These are phyloP conservation scores for Trichoderma polysporum DNA, from an alignment of 2,329 filamentous ascomycete genomes.

Conservation along the genomic window DNA sequence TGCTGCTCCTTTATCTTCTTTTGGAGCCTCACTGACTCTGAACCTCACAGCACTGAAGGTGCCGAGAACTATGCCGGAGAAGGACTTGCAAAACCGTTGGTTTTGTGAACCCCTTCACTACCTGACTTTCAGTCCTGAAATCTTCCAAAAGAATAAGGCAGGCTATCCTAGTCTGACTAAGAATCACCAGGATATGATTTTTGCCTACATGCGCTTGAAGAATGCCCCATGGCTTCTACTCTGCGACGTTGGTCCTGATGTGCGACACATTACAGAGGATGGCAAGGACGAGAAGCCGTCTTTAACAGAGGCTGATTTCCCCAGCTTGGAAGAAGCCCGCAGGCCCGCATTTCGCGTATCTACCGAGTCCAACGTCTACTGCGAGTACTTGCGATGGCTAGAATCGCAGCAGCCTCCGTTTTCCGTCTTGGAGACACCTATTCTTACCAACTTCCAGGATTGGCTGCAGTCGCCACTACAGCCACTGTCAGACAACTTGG, in stretches of 20 bases:
- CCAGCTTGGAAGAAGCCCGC: conserved; percentile 68
- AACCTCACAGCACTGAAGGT: conserved; percentile 51
- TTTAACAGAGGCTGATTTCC: conserved; percentile 57
- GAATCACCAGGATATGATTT: conserved; percentile 60
- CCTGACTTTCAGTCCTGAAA: conserved; percentile 52
- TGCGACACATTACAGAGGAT: conserved; percentile 32
- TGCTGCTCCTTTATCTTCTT: background rate
- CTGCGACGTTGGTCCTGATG: conserved; percentile 57
- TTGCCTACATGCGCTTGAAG: conserved; percentile 64
- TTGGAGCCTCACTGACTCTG: background rate
- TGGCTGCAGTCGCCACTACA: conserved; percentile 95
- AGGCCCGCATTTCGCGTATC: conserved; percentile 32
- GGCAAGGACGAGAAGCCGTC: conserved; percentile 33
- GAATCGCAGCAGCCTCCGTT: conserved; percentile 75
- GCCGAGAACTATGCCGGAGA: conserved; percentile 58
- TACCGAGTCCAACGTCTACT: conserved; percentile 45
- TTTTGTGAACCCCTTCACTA: conserved; percentile 67
- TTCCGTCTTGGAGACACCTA: conserved; percentile 50
- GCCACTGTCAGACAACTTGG: conserved; percentile 91
- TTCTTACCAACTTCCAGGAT: conserved; percentile 71
- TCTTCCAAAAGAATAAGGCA: conserved; percentile 60
- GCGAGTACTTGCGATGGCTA: conserved; percentile 81
- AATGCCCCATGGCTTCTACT: conserved; percentile 62
- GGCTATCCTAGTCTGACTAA: conserved; percentile 63
- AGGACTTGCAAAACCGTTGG: conserved; percentile 64